Conservation (phyloP, 1,139 yeast species). For the Zygotorulaspora mrakii region DNA sequence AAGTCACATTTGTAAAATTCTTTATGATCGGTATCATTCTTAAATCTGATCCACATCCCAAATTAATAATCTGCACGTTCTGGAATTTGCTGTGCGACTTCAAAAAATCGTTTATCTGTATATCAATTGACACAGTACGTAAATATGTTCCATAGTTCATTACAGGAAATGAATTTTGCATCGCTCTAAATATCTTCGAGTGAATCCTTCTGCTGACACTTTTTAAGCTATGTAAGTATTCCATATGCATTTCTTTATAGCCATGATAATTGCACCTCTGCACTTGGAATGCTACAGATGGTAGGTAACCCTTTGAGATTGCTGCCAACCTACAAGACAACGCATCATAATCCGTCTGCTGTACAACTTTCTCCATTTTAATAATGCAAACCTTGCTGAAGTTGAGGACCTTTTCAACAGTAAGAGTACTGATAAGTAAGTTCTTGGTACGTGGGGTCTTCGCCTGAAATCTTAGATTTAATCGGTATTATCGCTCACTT, state of each 20-base stretch:
- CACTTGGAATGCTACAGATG: constrained; percentile 48
- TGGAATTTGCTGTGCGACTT: constrained; percentile 26
- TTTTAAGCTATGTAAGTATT: constrained; percentile 24
- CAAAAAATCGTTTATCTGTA: constrained; percentile 50
- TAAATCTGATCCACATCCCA: constrained; percentile 98
- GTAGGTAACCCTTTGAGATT: constrained; percentile 49
- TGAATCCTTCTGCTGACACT: constrained; percentile 24
- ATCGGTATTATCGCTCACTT: not conserved
- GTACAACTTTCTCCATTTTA: constrained; percentile 32
- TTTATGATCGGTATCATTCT: constrained; percentile 40
- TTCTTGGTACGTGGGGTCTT: not conserved
- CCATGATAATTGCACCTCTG: constrained; percentile 39
- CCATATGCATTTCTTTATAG: constrained; percentile 22
- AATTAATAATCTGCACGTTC: constrained; percentile 61
- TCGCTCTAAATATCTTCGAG: constrained; percentile 24
- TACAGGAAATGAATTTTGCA: constrained; percentile 62
- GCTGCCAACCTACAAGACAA: constrained; percentile 68
- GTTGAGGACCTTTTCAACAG: not conserved
- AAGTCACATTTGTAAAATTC: constrained; percentile 38
- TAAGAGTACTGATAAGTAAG: not conserved
- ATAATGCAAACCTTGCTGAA: too few relatives aligned
- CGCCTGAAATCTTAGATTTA: not conserved
- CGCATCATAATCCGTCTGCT: constrained; percentile 78
- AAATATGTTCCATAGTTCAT: constrained; percentile 81
- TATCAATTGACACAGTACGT: constrained; percentile 62